Evolutionary conservation across 768 basidiomycete genomes (phyloP).

Genomic region (Rubroboletus pulcherrimus): DNA sequence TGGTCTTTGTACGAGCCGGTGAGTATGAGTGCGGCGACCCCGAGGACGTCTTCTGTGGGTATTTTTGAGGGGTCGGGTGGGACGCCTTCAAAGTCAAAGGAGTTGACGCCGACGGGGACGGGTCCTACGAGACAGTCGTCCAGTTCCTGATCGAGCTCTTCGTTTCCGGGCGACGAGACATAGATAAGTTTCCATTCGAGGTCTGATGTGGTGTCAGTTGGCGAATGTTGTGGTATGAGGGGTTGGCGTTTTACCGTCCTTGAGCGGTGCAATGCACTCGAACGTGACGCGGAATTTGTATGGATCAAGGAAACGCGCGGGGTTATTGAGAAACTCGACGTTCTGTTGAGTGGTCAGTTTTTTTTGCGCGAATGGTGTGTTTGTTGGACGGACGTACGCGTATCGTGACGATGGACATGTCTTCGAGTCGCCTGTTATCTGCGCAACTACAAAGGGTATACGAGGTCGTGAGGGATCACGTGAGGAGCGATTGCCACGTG

Average conservation of each 20-base stretch:
- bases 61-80: conserved; percentile 83
- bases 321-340: conserved; percentile 90
- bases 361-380: not conserved
- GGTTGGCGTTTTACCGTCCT: conserved; percentile 60
- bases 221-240: not conserved
- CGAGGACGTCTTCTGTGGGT: conserved; percentile 85
- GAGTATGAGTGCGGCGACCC: conserved; percentile 94
- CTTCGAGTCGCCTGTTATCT: not conserved
- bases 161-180: conserved; percentile 89
- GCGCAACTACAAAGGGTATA: not conserved
- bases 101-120: conserved; percentile 93
- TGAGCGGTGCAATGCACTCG: conserved; percentile 88
- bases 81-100: conserved; percentile 92
- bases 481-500: not conserved
- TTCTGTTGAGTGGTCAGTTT: conserved; percentile 44
- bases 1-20: conserved; percentile 96
- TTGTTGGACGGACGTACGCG: conserved; percentile 40
- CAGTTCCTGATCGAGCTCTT: conserved; percentile 92
- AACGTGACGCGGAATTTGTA: conserved; percentile 96
- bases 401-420: conserved; percentile 70
- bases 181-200: conserved; percentile 98
- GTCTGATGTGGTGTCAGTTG: conserved; percentile 45
- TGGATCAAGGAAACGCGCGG: conserved; percentile 83
- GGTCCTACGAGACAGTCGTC: conserved; percentile 98
- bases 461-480: not conserved